phyloP scores from a whole-genome alignment of 495 filamentous ascomycete species.

The Glonium stellatum region DNA sequence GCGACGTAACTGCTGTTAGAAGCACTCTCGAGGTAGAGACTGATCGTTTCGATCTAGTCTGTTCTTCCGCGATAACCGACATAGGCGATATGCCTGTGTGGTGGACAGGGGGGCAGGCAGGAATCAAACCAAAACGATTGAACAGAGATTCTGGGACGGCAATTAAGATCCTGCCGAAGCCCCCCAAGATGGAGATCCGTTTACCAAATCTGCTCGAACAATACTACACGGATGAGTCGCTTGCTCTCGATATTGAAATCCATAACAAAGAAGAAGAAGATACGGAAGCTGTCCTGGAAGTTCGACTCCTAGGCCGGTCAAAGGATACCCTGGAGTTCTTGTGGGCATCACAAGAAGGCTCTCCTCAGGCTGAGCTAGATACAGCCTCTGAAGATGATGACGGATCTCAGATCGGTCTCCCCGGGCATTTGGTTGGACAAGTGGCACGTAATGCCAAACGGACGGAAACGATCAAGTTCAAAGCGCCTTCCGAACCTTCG shows the following conservation, averaged over 20 bases:
- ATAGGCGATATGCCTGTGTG: slow-evolving; percentile 33
- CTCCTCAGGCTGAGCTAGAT: slow-evolving; percentile 31
- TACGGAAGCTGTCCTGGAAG: slow-evolving; percentile 61
- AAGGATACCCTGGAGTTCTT: slow-evolving; percentile 49
- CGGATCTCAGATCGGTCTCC: slow-evolving; percentile 21
- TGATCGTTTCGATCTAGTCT: slow-evolving; percentile 64
- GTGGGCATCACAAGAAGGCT: slow-evolving; percentile 35
- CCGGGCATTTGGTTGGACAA: slow-evolving; percentile 43
- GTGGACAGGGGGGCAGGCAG: slow-evolving; percentile 15
- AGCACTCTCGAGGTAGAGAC: slow-evolving; percentile 56
- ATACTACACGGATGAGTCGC: slow-evolving; percentile 77
- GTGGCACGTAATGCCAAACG: slow-evolving; percentile 37
- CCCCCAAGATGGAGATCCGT: slow-evolving; percentile 79
- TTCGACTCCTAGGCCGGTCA: slow-evolving; percentile 54
- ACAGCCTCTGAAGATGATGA: slow-evolving; percentile 36
- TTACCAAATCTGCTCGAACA: slow-evolving; percentile 53
- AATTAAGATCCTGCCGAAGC: slow-evolving; percentile 73
- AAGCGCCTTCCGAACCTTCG: slow-evolving; percentile 43
- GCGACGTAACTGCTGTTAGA: slow-evolving; percentile 59
- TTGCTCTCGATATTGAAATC: slow-evolving; percentile 60
- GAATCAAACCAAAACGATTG: slow-evolving; percentile 40
- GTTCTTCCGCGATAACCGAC: slow-evolving; percentile 47
- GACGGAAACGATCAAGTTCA: slow-evolving; percentile 45
- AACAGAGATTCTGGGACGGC: slow-evolving; percentile 43
- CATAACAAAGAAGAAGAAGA: slow-evolving; percentile 79